Evolutionary conservation across 164 flowering plant genomes (phyloP), one percentile per base, ranked within the genome.

Genomic region (Umbilicus rupestris): DNA sequence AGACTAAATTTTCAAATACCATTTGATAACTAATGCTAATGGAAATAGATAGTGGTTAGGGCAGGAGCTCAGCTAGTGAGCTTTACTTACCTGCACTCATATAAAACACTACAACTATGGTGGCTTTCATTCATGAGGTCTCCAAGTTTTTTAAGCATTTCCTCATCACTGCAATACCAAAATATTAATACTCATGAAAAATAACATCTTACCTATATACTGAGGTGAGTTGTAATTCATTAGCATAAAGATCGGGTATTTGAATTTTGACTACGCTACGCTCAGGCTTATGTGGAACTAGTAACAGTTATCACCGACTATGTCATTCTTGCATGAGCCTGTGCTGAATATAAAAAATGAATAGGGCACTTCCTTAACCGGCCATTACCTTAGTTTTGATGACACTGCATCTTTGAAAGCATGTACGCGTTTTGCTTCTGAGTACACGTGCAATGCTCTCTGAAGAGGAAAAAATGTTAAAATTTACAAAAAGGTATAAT

Each of bases 81-180:
- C 28, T 22, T 33, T 28, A 28, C 35, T 28, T 55, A 55, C 60
- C 60, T 55, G 60, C 60, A 55, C 22, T 55, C 60, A 16, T 28
- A 55, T 67, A 89, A 68, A 68, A 84, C 86, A 64, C 96, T 94
- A 78, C 98, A 94, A 77, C 97, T 94, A 65, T 87, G 42, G 71
- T 91, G 97, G 78, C 98, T 94, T 17, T 89, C 92, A 57, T 94
- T 91, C 98, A 94, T 91, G 62, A 94, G 95, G 65, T 84, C 92
- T 29, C 97, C 98, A 41, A 94, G 89, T 75, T 81, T 85, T 74
- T 84, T 85, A 12, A 94, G 80, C 75, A 49, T 86, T 52, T 94
- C 92, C 55, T 89, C 93, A 7, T 87, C 96, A 72, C 97, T 93
- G 89, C 70, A 81, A 66, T 35, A 37, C 15, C 15, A 28, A 62